Percentiles rank a stretch among this genome's conserved stretches.
These are phyloP conservation scores for Babesia gibsoni DNA, from an alignment of 169 alveolate species.

Conservation along the genomic window DNA sequence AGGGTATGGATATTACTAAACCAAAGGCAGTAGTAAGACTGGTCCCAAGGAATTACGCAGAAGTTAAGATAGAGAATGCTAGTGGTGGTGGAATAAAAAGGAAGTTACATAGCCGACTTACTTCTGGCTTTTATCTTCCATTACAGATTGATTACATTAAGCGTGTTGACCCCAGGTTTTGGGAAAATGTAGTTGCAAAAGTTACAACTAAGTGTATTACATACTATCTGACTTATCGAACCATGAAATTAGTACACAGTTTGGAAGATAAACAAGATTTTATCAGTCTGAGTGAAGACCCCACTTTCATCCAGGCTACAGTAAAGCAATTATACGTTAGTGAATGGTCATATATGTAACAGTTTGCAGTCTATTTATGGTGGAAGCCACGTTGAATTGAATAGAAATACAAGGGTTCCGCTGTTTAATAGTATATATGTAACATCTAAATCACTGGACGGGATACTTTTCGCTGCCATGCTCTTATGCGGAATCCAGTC, in stretches of 20 bases:
- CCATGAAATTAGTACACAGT: not conserved
- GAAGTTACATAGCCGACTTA: no score
- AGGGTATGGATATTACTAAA: no score
- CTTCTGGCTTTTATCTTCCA: no score
- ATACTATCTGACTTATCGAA: constrained; percentile 3
- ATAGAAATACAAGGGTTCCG: not conserved
- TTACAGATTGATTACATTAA: constrained; percentile 9
- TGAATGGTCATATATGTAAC: not conserved
- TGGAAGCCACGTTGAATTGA: no score
- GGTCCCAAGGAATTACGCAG: no score
- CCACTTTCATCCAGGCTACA: constrained; percentile 1
- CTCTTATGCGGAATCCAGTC: not conserved
- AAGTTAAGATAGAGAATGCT: no score
- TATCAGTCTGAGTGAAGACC: constrained; percentile 7
- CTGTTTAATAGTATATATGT: not conserved
- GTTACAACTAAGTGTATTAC: constrained; percentile 8
- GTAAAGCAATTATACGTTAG: constrained; percentile 7
- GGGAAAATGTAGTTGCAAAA: not conserved
- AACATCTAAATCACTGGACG: not conserved
- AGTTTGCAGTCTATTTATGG: not conserved
- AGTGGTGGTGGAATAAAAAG: no score
- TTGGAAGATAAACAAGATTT: not conserved
- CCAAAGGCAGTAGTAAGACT: no score
- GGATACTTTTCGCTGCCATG: not conserved
- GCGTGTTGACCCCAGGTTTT: not conserved